phyloP scores from a whole-genome alignment of 352 stramenopile genomes.

The Globisporangium ultimum region DNA sequence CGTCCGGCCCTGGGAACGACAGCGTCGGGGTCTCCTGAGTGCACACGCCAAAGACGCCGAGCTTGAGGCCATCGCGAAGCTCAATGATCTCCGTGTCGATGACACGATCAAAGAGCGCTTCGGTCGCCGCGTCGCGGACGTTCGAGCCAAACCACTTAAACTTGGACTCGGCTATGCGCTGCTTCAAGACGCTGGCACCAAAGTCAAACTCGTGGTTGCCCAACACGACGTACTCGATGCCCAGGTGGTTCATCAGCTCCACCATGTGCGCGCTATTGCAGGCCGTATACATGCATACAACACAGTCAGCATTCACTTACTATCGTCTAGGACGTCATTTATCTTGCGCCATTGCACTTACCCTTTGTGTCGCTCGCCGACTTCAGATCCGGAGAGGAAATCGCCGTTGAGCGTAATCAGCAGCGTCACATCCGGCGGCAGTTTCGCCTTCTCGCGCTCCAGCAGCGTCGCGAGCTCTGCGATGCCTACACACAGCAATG shows the following conservation, averaged over 20 bases:
- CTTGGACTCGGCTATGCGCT: slow-evolving; percentile 50
- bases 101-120: slow-evolving; percentile 30
- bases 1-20: slow-evolving; percentile 6
- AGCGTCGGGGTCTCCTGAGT: slow-evolving; percentile 57
- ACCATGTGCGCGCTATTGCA: slow-evolving; percentile 64
- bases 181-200: slow-evolving; percentile 40
- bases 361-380: slow-evolving; percentile 62
- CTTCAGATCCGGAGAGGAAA: slow-evolving; percentile 69
- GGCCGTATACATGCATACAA: too few species aligned
- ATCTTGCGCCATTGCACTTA: slow-evolving; percentile 15
- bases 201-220: slow-evolving; percentile 86
- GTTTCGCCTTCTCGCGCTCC: slow-evolving; percentile 32
- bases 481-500: slow-evolving; percentile 10
- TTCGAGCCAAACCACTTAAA: slow-evolving; percentile 81
- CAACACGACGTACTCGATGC: slow-evolving; percentile 69
- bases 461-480: slow-evolving; percentile 33
- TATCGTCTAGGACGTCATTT: too few species aligned
- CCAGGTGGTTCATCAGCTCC: slow-evolving; percentile 69
- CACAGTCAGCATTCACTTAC: too few species aligned
- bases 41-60: slow-evolving; percentile 73
- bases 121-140: slow-evolving; percentile 38
- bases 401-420: slow-evolving; percentile 77
- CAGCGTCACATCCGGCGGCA: slow-evolving; percentile 47
- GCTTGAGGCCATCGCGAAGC: slow-evolving; percentile 46
- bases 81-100: slow-evolving; percentile 50